A percentile compares a stretch with the other conserved stretches of the same genome.
Evolutionary conservation across 2,329 filamentous ascomycete genomes (phyloP).

Genomic region (Cylindrodendrum hubeiense): DNA sequence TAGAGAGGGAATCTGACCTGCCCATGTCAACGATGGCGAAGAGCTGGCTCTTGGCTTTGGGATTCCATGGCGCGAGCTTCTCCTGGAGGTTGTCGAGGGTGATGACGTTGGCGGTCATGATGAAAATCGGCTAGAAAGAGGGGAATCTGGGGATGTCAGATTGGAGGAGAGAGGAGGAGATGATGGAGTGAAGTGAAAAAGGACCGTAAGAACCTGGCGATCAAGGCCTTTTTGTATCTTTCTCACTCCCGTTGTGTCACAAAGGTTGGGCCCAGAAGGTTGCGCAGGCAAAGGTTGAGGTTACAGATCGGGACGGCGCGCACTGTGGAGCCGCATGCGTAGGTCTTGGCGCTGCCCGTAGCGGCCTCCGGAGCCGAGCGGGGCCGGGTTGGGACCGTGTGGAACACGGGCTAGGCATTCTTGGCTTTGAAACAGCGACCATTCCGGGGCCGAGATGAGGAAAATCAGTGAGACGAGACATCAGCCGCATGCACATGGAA

Average conservation of each 20-base stretch:
- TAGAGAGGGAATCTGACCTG: conserved; percentile 55
- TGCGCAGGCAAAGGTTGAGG: background rate
- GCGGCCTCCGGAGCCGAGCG: conserved; percentile 14
- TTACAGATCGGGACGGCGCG: background rate
- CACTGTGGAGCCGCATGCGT: conserved; percentile 7
- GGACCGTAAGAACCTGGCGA: too few relatives aligned
- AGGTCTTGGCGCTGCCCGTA: conserved; percentile 16
- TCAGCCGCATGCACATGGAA: background rate
- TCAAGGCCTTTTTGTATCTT: background rate
- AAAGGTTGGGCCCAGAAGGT: background rate
- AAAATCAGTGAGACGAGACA: background rate
- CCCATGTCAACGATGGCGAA: conserved; percentile 72
- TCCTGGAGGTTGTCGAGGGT: conserved; percentile 64
- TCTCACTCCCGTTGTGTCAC: background rate
- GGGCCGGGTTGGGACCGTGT: conserved; percentile 9
- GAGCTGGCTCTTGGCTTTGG: conserved; percentile 60
- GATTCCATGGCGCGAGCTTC: conserved; percentile 63
- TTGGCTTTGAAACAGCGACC: background rate
- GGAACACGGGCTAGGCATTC: background rate
- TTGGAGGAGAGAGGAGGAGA: background rate
- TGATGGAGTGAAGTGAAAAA: background rate
- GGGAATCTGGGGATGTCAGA: background rate
- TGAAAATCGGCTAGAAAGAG: conserved; percentile 2
- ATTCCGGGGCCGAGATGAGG: background rate
- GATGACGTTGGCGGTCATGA: conserved; percentile 50